Base-by-base conservation (phyloP, 2,329 filamentous ascomycete species). In the Penicillium sp. region DNA sequence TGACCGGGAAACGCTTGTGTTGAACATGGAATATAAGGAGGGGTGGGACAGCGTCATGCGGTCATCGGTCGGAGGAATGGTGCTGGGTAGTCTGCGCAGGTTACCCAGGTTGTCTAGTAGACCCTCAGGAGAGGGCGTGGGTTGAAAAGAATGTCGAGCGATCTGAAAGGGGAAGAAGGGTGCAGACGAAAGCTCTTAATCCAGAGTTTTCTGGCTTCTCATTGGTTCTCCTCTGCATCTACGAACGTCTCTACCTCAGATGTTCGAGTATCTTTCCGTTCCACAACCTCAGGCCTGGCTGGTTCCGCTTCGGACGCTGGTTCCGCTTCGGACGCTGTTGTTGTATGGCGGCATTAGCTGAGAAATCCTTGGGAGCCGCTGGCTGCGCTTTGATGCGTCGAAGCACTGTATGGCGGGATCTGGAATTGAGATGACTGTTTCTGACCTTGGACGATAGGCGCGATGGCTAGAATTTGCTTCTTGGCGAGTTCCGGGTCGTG, bases 391-490 rank as follows among this genome's bases (percentile, higher is more conserved):
- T 26, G 33, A 48, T 37, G 53, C 46, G 16, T 10, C 55, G 49
- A 37, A 41, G 48, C 29, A 52, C 27, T 58, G 53, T 78, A 77
- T 59, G 83, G 79, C 59, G 86, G 83, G 56, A 89, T 85, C 61
- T 82, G 71, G 64, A 84, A 83, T 71, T 81, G 78, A 53, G 81
- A 75, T 43, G 77, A 75, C 24, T 79, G 73, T 65, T 83, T 85
- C 72, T 96, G 91, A 31, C 91, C 93, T 39, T 86, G 85, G 26
- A 98, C 71, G 58, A 99, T 90, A 1, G 95, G 91, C 52, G 91
- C 90, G 57, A 98, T 92, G 24, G 89, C 83, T 66, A 96, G 81
- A 54, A 98, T 92, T 72, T 98, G 93, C 69, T 96, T 84, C 5
- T 85, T 82, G 68, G 91, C 87, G 63, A 89, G 82, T 64, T 89